Conservation (phyloP, 2,329 filamentous ascomycete species). For the Neofusicoccum kwambonambiense region DNA sequence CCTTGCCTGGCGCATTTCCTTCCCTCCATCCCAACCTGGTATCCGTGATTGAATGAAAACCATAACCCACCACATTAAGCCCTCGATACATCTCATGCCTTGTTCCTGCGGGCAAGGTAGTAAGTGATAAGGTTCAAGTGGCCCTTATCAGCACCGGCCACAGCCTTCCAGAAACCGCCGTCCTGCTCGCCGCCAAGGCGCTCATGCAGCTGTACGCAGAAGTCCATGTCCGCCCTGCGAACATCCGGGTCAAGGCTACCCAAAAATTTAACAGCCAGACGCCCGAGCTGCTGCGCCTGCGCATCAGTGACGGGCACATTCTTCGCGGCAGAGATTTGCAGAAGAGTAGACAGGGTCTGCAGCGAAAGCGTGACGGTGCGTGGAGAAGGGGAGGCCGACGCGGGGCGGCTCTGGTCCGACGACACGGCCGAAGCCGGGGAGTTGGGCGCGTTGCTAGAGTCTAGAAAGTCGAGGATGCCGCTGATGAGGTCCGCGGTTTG, state of each 20-base stretch:
- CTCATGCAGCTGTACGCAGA: constrained; percentile 71
- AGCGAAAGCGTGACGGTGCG: constrained; percentile 42
- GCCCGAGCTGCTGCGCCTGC: constrained; percentile 39
- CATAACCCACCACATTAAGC: neutral
- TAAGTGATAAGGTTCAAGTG: constrained; percentile 77
- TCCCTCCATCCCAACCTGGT: neutral
- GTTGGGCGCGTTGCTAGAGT: constrained; percentile 25
- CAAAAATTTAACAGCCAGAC: constrained; percentile 38
- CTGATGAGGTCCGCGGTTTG: constrained; percentile 55
- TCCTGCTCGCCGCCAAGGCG: constrained; percentile 56
- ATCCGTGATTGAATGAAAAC: neutral
- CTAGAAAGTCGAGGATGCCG: constrained; percentile 38
- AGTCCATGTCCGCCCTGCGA: constrained; percentile 70
- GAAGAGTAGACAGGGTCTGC: constrained; percentile 37
- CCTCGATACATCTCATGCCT: constrained; percentile 37
- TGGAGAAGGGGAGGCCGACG: constrained; percentile 22
- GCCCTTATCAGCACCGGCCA: constrained; percentile 60
- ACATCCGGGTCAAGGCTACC: constrained; percentile 42
- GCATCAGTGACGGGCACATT: constrained; percentile 31
- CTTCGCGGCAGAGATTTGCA: constrained; percentile 34
- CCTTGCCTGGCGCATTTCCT: neutral
- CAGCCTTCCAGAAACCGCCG: constrained; percentile 63
- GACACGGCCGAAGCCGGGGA: constrained; percentile 33
- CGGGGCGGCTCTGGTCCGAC: constrained; percentile 27
- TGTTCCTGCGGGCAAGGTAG: constrained; percentile 71